phyloP scores from a whole-genome alignment of 116 monocot genomes.

The Papilionanthe hybrid region DNA sequence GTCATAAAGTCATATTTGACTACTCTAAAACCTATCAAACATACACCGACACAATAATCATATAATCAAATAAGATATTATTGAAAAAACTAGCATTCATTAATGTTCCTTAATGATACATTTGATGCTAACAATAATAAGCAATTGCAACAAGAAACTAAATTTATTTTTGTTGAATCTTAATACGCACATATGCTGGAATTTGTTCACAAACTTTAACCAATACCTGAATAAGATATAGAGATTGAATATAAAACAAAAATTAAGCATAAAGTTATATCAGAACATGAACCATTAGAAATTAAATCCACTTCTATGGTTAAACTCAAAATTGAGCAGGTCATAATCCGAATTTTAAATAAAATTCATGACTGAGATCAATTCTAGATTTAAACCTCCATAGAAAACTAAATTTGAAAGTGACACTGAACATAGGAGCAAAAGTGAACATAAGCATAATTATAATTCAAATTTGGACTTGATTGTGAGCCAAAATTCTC shows the following conservation, averaged over 20 bases:
- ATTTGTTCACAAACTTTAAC: background rate
- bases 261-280: background rate
- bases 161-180: background rate
- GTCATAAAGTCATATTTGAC: background rate
- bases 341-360: too few relatives aligned
- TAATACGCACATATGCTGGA: background rate
- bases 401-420: background rate
- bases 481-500: background rate
- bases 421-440: background rate
- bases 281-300: background rate
- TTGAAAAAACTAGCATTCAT: background rate
- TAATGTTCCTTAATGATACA: background rate
- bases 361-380: background rate
- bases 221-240: background rate
- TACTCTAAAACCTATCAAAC: background rate
- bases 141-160: background rate
- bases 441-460: background rate
- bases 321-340: too few relatives aligned
- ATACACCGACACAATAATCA: background rate
- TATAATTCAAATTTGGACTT: background rate
- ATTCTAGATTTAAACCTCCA: background rate
- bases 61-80: background rate
- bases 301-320: background rate
- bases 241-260: background rate
- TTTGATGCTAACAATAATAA: background rate